Evolutionary conservation across 2,329 filamentous ascomycete genomes (phyloP).

Genomic region (Paraphaeosphaeria sporulosa): DNA sequence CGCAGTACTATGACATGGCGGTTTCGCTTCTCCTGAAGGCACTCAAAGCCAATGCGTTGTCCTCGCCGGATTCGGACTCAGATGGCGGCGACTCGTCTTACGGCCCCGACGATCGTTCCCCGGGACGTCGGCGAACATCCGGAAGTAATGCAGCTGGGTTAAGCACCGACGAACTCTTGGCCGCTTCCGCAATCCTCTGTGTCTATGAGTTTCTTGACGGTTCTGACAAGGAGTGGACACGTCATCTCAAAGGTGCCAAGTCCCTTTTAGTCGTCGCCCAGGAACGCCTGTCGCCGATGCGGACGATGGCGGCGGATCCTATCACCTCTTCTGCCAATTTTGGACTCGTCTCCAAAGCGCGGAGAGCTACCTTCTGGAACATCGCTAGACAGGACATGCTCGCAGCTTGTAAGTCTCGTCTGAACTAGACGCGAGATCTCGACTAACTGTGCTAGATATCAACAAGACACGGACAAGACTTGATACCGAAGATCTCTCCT

Average conservation of each 20-base stretch:
- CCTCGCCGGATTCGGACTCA: conserved; percentile 36
- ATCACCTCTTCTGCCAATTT: conserved; percentile 33
- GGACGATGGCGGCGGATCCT: conserved; percentile 51
- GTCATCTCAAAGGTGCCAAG: conserved; percentile 71
- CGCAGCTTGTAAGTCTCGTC: conserved; percentile 61
- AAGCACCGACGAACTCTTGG: conserved; percentile 67
- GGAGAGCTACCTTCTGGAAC: conserved; percentile 71
- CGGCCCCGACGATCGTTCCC: conserved; percentile 25
- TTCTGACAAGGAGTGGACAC: conserved; percentile 68
- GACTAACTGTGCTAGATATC: conserved; percentile 53
- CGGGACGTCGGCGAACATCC: conserved; percentile 53
- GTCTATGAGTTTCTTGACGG: conserved; percentile 74
- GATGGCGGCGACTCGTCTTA: conserved; percentile 25
- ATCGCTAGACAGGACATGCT: conserved; percentile 72
- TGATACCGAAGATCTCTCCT: conserved; percentile 66
- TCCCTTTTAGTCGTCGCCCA: conserved; percentile 65
- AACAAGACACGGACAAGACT: conserved; percentile 68
- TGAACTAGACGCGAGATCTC: neutral
- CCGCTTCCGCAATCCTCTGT: conserved; percentile 71
- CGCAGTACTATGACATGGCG: conserved; percentile 67
- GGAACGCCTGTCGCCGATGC: conserved; percentile 56
- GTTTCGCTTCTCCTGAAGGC: conserved; percentile 57
- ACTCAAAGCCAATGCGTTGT: conserved; percentile 42
- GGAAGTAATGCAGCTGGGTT: conserved; percentile 50
- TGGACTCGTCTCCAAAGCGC: conserved; percentile 58